These are phyloP conservation scores for Pseudogymnoascus sp. DNA, from an alignment of 2,329 filamentous ascomycete genomes.

Conservation along the genomic window DNA sequence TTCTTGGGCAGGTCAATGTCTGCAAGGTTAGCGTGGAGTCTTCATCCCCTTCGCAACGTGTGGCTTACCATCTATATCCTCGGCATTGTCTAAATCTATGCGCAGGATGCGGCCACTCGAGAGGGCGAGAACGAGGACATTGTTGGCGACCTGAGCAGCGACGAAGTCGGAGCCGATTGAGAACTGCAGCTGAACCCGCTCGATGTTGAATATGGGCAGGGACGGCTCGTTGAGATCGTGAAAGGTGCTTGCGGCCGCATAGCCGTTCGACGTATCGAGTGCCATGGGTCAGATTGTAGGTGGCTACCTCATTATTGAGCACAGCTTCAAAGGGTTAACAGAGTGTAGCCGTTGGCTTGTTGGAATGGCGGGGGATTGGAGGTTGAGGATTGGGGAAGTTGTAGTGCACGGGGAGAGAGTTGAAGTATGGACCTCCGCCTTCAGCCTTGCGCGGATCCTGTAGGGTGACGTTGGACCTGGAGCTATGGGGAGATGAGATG, in stretches of 20 bases:
- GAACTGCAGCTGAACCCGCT: constrained; percentile 89
- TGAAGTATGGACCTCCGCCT: background rate
- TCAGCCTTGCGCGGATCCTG: constrained; percentile 7
- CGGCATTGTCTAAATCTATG: constrained; percentile 87
- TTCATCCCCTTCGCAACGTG: background rate
- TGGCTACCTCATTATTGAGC: constrained; percentile 9
- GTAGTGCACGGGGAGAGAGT: background rate
- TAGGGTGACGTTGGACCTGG: constrained; percentile 8
- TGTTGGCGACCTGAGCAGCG: constrained; percentile 92
- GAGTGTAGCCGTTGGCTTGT: background rate
- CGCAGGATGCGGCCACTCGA: constrained; percentile 87
- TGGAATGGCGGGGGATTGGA: background rate
- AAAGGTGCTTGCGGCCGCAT: constrained; percentile 57
- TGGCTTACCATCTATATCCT: constrained; percentile 77
- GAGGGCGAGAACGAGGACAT: constrained; percentile 86
- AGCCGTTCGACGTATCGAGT: constrained; percentile 64
- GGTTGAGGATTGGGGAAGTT: background rate
- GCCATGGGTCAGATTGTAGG: constrained; percentile 46
- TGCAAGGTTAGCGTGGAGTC: constrained; percentile 30
- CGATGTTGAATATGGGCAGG: constrained; percentile 89
- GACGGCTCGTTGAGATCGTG: constrained; percentile 52
- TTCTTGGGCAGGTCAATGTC: constrained; percentile 97
- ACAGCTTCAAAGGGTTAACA: background rate
- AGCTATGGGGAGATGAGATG: background rate
- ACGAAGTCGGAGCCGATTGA: constrained; percentile 92